Percentiles rank a stretch among this genome's conserved stretches.
These are phyloP conservation scores for Annona cherimola DNA, from an alignment of 164 flowering plant species.

Conservation along the genomic window DNA sequence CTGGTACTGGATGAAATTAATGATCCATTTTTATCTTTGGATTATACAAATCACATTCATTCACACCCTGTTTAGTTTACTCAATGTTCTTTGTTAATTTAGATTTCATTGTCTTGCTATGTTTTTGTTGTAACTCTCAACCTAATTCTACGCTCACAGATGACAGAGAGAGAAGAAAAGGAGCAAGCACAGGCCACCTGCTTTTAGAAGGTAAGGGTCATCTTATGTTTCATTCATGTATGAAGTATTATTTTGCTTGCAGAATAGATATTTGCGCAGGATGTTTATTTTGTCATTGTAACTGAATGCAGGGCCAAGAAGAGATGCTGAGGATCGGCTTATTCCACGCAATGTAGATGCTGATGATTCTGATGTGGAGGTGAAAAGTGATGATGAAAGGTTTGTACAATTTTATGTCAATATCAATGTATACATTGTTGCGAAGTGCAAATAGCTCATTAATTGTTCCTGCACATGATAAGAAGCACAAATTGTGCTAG, in stretches of 20 bases:
- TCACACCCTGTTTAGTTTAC: not conserved
- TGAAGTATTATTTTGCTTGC: no score
- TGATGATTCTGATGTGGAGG: slow-evolving; percentile 93
- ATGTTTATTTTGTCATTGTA: not conserved
- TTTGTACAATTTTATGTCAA: slow-evolving; percentile 9
- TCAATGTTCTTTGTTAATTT: not conserved
- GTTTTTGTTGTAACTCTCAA: slow-evolving; percentile 5
- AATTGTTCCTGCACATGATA: not conserved
- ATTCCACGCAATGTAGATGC: slow-evolving; percentile 81
- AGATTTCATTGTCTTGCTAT: not conserved
- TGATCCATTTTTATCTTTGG: not conserved
- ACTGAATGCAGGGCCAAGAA: slow-evolving; percentile 50
- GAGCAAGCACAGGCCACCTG: slow-evolving; percentile 40
- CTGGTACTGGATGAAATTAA: slow-evolving; percentile 23
- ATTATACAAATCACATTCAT: no score
- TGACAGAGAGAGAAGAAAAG: slow-evolving; percentile 86
- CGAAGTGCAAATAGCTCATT: not conserved
- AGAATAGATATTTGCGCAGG: not conserved
- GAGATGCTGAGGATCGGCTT: slow-evolving; percentile 78
- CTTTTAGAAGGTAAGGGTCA: slow-evolving; percentile 67
- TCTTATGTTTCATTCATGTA: not conserved
- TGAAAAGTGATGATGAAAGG: slow-evolving; percentile 77
- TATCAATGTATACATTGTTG: not conserved
- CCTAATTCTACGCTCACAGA: slow-evolving; percentile 41
- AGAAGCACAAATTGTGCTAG: not conserved